These are phyloP conservation scores for Elymus sibiricus DNA, from an alignment of 176 grass and related monocot genomes.

Conservation along the genomic window DNA sequence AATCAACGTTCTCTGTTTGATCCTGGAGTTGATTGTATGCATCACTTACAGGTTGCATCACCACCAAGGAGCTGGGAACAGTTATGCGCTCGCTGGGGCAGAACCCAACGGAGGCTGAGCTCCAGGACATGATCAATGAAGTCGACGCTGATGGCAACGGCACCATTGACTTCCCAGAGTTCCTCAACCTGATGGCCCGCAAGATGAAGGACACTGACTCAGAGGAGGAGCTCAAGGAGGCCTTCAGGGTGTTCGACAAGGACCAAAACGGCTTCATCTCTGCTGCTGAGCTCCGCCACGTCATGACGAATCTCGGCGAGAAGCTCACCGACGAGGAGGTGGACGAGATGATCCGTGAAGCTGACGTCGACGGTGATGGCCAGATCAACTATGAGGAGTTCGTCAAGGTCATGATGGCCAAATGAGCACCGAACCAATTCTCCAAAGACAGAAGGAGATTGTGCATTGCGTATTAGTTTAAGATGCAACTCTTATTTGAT, in stretches of 20 bases:
- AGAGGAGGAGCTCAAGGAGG: conserved; percentile 93
- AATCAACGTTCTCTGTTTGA: neutral
- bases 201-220: conserved; percentile 98
- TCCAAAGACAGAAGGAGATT: conserved; percentile 16
- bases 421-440: conserved; percentile 36
- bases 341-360: conserved; percentile 90
- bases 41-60: conserved; percentile 71
- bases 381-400: conserved; percentile 98
- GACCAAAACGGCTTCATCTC: conserved; percentile 95
- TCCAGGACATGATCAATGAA: conserved; percentile 97
- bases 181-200: conserved; percentile 90
- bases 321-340: conserved; percentile 90
- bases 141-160: conserved; percentile 87
- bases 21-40: neutral
- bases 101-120: conserved; percentile 93
- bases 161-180: conserved; percentile 88
- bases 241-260: conserved; percentile 94
- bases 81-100: conserved; percentile 91
- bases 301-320: conserved; percentile 93
- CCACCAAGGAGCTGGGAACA: conserved; percentile 90
- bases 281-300: conserved; percentile 79
- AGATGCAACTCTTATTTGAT: conserved; percentile 30
- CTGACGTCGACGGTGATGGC: conserved; percentile 86
- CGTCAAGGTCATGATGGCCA: conserved; percentile 96
- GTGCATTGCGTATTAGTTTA: conserved; percentile 36